Percentiles rank a stretch among this genome's conserved stretches.
phyloP scores from a whole-genome alignment of 768 basidiomycete species.

The Suillus subalutaceus region DNA sequence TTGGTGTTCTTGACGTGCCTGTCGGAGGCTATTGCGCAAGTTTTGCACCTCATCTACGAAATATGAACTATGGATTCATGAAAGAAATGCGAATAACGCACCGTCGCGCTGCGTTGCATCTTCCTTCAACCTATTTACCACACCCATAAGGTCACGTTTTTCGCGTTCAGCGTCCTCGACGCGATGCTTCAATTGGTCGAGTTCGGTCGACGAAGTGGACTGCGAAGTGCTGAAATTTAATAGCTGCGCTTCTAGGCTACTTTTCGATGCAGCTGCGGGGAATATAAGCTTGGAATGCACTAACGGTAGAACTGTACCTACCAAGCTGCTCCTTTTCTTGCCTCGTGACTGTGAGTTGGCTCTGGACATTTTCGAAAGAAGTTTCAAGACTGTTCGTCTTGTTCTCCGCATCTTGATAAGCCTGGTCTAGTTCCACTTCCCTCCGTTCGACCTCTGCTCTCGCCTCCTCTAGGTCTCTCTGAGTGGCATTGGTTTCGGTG shows the following conservation, averaged over 20 bases:
- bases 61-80: neutral
- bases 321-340: constrained; percentile 69
- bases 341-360: constrained; percentile 58
- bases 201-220: constrained; percentile 62
- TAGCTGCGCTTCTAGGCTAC: constrained; percentile 57
- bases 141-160: constrained; percentile 85
- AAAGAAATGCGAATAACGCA: constrained; percentile 35
- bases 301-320: constrained; percentile 28
- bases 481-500: constrained; percentile 53
- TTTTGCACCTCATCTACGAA: constrained; percentile 68
- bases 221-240: constrained; percentile 59
- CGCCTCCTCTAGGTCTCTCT: constrained; percentile 70
- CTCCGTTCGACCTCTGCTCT: constrained; percentile 69
- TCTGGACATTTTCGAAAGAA: constrained; percentile 51
- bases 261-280: constrained; percentile 46
- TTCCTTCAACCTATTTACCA: constrained; percentile 82
- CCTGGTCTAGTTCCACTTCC: constrained; percentile 85
- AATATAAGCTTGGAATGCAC: constrained; percentile 16
- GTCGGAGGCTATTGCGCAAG: constrained; percentile 69
- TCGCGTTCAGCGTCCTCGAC: constrained; percentile 83
- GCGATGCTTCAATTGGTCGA: constrained; percentile 58
- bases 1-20: constrained; percentile 75
- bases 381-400: constrained; percentile 58
- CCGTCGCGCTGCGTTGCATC: constrained; percentile 77
- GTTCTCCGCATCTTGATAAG: constrained; percentile 76